Evolutionary conservation across 345 rosid genomes (phyloP).

Genomic region (Xanthoceras sorbifolium): DNA sequence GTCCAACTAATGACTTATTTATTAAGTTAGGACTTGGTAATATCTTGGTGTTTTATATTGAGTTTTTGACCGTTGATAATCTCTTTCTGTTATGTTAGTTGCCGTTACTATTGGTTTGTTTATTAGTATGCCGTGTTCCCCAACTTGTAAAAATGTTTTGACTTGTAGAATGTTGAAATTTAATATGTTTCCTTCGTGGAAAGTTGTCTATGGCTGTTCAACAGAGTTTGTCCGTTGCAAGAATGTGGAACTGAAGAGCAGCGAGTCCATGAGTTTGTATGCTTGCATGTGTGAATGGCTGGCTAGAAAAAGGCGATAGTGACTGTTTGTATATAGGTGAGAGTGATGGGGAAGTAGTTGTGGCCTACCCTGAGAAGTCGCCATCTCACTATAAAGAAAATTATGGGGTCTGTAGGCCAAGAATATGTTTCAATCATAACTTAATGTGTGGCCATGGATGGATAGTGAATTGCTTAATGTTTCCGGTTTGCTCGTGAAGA

Average conservation of each 20-base stretch:
- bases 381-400: no score
- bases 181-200: neutral
- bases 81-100: neutral
- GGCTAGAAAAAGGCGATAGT: neutral
- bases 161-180: neutral
- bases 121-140: neutral
- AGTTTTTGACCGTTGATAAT: neutral
- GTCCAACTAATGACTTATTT: neutral
- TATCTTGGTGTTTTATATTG: neutral
- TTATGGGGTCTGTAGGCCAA: neutral
- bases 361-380: neutral
- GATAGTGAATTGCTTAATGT: neutral
- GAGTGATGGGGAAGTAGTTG: neutral
- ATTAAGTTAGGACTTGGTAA: neutral
- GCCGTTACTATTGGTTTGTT: slow-evolving; percentile 4
- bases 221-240: neutral
- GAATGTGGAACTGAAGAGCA: neutral
- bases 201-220: neutral
- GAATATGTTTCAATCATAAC: slow-evolving; percentile 1
- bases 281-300: neutral
- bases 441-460: neutral
- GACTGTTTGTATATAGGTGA: neutral
- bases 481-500: neutral
- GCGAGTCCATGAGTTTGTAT: neutral
- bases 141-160: neutral